Base-by-base conservation (phyloP, 2,329 filamentous ascomycete species). In the Dothistroma septosporum region DNA sequence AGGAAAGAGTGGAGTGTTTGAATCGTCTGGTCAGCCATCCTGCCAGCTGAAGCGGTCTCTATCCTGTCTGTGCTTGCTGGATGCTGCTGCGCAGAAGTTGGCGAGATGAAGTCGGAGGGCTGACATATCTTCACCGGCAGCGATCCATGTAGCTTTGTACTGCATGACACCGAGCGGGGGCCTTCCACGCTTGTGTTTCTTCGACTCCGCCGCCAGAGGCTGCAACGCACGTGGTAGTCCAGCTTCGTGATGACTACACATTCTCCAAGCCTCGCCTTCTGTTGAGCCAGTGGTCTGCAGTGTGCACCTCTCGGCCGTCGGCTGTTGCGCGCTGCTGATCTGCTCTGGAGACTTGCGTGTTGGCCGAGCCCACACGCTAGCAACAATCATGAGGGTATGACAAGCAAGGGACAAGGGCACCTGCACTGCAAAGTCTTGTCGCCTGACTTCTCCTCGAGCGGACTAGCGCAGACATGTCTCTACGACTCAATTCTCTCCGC, bases 1-100 rank as follows among this genome's bases (percentile, higher is more conserved):
- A 73, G 60, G 60, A 69, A 73, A 4, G 69, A 62, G 57, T 72
- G 67, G 14, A 74, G 55, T 0, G 68, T 69, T 33, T 66, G 62
- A 21, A 75, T 63, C 1, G 65, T 71, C 19, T 62, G 57, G 50
- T 66, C 61, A 14, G 69, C 67, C 68, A 70, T 71, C 32, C 11
- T 58, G 52, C 22, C 28, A 11, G 28, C 9, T 50, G 47, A 50
- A 50, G 14, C 33, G 47, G 24, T 11, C 33, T 16, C 5, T 37
- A 35, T 61, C 21, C n/a, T n/a, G n/a, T 53, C 10, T 32, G 16
- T 9, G 22, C 7, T 31, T 14, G 22, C 47, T 14, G 47, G 28
- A 50, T n/a, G 21, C 47, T 50, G 47, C 21, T 24, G 10, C 14
- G 12, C 47, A 28, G 10, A 24, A 28, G 47, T 21, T 50, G 21